Conservation (phyloP, 352 stramenopile species). For the Phytophthora rubi region DNA sequence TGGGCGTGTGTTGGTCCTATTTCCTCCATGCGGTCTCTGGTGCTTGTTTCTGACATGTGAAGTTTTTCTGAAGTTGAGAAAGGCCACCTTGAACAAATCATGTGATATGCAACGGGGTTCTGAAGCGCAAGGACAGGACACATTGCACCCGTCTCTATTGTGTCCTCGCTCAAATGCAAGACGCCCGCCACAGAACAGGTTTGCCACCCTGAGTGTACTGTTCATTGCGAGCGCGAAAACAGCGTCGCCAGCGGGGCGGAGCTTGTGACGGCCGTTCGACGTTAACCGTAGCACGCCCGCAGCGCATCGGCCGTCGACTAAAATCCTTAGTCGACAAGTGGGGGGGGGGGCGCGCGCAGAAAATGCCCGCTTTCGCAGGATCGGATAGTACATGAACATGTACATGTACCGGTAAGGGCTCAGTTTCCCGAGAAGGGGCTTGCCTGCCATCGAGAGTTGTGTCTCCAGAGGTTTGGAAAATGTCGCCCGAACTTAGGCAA, state of each 20-base stretch:
- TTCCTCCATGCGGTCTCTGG: background rate
- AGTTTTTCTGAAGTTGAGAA: background rate
- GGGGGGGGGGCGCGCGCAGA: background rate
- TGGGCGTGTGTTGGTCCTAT: no score
- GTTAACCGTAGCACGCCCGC: no score
- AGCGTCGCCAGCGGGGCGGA: background rate
- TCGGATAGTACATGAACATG: background rate
- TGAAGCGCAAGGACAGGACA: conserved; percentile 1
- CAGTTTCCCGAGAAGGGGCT: background rate
- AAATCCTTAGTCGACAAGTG: conserved; percentile 2
- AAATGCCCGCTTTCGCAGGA: conserved; percentile 13
- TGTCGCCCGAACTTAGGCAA: conserved; percentile 8
- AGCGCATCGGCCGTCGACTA: background rate
- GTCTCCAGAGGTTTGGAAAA: conserved; percentile 1
- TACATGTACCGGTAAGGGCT: background rate
- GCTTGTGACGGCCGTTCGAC: background rate
- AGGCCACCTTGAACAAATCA: conserved; percentile 3
- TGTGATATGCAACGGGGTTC: conserved; percentile 14
- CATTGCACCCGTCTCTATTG: conserved; percentile 13
- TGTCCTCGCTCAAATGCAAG: conserved; percentile 7
- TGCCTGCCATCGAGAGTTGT: conserved; percentile 4
- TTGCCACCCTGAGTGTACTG: background rate
- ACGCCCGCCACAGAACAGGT: background rate
- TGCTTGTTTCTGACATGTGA: background rate
- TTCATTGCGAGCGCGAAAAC: background rate